Evolutionary conservation across 1,284 basidiomycete species (phyloP).

Genomic region (Kwoniella shivajii): DNA sequence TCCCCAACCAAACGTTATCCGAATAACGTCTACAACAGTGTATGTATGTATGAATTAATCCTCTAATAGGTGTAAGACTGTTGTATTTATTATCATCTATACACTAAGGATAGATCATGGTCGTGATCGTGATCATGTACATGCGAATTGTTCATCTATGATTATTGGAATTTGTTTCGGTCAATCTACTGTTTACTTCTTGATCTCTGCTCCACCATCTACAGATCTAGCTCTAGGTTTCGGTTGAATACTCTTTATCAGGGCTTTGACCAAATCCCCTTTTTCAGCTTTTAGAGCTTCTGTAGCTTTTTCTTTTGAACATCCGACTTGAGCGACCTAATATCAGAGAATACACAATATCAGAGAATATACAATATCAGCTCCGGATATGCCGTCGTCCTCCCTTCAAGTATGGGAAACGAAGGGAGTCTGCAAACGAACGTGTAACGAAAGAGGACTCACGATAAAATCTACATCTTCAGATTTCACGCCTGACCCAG

Average conservation of each 20-base stretch:
- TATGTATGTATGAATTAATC: no score
- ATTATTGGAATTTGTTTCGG: neutral
- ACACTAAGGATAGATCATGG: no score
- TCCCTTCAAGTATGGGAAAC: no score
- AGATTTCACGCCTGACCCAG: constrained; percentile 22
- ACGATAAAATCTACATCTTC: constrained; percentile 47
- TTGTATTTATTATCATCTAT: no score
- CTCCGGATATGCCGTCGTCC: no score
- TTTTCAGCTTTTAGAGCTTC: constrained; percentile 36
- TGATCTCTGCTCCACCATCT: constrained; percentile 25
- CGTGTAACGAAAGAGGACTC: no score
- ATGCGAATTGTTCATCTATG: neutral
- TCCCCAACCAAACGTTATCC: no score
- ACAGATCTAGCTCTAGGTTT: constrained; percentile 29
- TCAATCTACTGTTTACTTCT: neutral
- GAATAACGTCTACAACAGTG: no score
- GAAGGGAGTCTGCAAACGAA: no score
- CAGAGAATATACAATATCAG: no score
- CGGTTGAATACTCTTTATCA: constrained; percentile 40
- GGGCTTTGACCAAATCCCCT: constrained; percentile 44
- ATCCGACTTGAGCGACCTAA: constrained; percentile 42
- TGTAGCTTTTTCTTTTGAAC: constrained; percentile 36
- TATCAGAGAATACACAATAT: neutral
- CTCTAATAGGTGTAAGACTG: no score
- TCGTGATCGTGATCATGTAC: no score